Conservation (phyloP, 257 asterid species). For the Nicotiana sylvestris region DNA sequence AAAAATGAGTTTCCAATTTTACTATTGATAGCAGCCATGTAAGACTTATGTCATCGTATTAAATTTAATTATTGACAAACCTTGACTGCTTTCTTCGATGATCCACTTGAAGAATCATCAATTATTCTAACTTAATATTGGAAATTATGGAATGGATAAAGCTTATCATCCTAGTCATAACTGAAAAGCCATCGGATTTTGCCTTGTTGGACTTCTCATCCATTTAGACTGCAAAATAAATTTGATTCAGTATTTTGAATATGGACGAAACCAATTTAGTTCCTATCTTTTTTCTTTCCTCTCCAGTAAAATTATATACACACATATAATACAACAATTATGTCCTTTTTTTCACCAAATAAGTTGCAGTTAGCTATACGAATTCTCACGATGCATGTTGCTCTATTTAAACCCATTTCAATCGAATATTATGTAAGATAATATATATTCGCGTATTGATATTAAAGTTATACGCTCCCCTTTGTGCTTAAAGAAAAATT, state of each 20-base stretch:
- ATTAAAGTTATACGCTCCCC: too few species aligned
- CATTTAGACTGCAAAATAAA: background rate
- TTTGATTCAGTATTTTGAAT: background rate
- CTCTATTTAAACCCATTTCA: too few species aligned
- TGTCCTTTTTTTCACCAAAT: too few species aligned
- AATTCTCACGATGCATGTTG: too few species aligned
- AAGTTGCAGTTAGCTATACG: too few species aligned
- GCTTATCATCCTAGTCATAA: constrained; percentile 2
- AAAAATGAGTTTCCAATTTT: background rate
- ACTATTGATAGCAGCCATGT: background rate
- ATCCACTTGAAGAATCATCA: background rate
- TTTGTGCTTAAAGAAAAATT: background rate
- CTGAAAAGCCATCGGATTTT: background rate
- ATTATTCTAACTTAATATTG: background rate
- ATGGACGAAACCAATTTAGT: background rate
- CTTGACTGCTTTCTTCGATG: background rate
- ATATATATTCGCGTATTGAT: too few species aligned
- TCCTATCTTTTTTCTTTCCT: background rate
- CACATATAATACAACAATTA: too few species aligned
- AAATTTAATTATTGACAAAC: background rate
- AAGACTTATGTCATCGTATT: background rate
- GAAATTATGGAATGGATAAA: background rate
- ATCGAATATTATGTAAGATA: too few species aligned
- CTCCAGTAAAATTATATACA: too few species aligned
- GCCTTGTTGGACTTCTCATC: constrained; percentile 1